Evolutionary conservation across 352 stramenopile genomes (phyloP).

Genomic region (Peronospora tabacina): DNA sequence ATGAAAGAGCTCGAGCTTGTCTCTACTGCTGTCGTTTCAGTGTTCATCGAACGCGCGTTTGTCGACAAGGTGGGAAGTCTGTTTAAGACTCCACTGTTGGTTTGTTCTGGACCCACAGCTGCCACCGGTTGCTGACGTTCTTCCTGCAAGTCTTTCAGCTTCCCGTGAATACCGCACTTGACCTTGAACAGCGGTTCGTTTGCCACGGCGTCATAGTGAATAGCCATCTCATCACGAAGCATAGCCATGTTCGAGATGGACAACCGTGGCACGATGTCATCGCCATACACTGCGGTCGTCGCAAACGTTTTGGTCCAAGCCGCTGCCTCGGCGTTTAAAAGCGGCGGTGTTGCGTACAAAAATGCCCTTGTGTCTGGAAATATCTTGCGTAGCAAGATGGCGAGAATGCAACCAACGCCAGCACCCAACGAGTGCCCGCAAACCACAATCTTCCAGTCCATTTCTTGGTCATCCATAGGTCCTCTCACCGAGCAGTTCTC

Average conservation of each 20-base stretch:
- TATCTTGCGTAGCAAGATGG: constrained; percentile 48
- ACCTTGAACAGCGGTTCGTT: constrained; percentile 53
- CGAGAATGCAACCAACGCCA: constrained; percentile 63
- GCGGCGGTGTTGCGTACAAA: constrained; percentile 53
- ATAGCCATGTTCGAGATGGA: constrained; percentile 60
- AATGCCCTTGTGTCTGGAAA: constrained; percentile 53
- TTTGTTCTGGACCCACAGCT: constrained; percentile 14
- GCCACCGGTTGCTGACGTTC: constrained; percentile 19
- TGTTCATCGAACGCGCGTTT: constrained; percentile 12
- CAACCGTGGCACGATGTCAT: constrained; percentile 61
- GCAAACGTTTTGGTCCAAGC: constrained; percentile 56
- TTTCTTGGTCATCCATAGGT: constrained; percentile 9
- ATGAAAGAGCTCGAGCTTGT: constrained; percentile 19
- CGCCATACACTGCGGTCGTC: constrained; percentile 61
- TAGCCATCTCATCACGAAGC: constrained; percentile 61
- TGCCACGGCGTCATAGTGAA: constrained; percentile 58
- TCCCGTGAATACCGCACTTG: constrained; percentile 37
- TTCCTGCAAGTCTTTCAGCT: constrained; percentile 32
- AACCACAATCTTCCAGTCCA: constrained; percentile 63
- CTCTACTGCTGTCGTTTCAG: constrained; percentile 12
- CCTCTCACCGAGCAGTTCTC: constrained; percentile 31
- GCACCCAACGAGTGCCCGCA: constrained; percentile 79
- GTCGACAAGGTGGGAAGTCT: constrained; percentile 22
- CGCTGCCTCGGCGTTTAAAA: constrained; percentile 56
- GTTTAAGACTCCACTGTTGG: constrained; percentile 1